Conservation (phyloP, 108 stramenopile species). For the Schizochytrium sp. region DNA sequence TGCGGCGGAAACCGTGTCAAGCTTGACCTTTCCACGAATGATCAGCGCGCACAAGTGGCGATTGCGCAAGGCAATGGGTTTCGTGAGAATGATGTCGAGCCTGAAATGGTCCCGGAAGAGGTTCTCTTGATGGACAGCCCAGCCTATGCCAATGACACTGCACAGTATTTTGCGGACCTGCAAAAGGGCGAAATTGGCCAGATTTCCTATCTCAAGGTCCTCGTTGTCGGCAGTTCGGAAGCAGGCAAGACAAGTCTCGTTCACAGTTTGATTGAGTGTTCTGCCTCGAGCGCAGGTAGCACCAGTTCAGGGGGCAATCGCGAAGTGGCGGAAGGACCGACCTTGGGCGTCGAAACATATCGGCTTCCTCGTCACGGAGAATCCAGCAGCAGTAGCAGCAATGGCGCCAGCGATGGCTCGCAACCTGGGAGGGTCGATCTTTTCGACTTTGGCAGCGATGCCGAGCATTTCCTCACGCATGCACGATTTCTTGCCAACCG, state of each 20-base stretch:
- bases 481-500: not conserved
- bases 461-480: not conserved
- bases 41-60: not conserved
- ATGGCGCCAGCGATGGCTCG: not conserved
- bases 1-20: not conserved
- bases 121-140: not conserved
- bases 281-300: not conserved
- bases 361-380: no score
- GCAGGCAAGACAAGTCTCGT: constrained; percentile 2
- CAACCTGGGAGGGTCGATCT: not conserved
- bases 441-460: not conserved
- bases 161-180: not conserved
- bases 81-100: not conserved
- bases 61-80: not conserved
- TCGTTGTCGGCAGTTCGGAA: not conserved
- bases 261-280: not conserved
- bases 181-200: not conserved
- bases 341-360: no score
- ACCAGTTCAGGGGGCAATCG: no score
- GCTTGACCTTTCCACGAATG: not conserved
- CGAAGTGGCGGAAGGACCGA: no score
- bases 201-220: not conserved
- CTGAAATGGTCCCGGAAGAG: not conserved
- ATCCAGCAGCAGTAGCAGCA: not conserved
- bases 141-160: not conserved